Evolutionary conservation across 345 rosid species (phyloP).

Genomic region (Populus nigra): DNA sequence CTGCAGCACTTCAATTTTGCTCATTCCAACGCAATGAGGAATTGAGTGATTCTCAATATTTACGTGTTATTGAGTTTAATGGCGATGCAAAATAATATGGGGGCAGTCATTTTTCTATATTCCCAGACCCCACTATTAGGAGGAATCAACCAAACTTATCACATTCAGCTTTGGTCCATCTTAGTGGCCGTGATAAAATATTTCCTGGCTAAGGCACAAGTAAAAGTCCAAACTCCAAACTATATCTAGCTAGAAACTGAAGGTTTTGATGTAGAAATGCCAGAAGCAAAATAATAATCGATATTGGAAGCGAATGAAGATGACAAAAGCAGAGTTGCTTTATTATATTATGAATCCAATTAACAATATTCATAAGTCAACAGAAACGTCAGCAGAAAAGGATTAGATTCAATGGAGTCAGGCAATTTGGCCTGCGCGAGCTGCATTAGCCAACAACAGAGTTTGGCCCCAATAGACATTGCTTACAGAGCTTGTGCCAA

Average conservation of each 20-base stretch:
- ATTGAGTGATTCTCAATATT: background rate
- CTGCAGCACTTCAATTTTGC: too few species aligned
- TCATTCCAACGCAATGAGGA: background rate
- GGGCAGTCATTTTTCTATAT: too few species aligned
- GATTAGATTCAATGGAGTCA: background rate
- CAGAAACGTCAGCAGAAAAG: background rate
- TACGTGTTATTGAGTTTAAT: too few species aligned
- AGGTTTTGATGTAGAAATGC: background rate
- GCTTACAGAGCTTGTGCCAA: background rate
- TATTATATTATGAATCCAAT: too few species aligned
- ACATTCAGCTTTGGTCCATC: background rate
- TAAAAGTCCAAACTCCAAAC: background rate
- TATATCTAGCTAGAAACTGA: background rate
- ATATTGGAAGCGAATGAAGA: background rate
- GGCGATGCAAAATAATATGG: background rate
- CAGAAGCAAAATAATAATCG: too few species aligned
- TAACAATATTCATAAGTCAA: background rate
- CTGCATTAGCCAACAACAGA: background rate
- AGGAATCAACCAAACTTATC: background rate
- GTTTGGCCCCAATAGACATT: background rate
- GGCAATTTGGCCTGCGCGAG: background rate
- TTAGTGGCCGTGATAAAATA: background rate
- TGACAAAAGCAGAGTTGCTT: background rate
- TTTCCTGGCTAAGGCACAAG: background rate
- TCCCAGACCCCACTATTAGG: background rate